phyloP scores from a whole-genome alignment of 495 filamentous ascomycete species.

The Penicillium lividum region DNA sequence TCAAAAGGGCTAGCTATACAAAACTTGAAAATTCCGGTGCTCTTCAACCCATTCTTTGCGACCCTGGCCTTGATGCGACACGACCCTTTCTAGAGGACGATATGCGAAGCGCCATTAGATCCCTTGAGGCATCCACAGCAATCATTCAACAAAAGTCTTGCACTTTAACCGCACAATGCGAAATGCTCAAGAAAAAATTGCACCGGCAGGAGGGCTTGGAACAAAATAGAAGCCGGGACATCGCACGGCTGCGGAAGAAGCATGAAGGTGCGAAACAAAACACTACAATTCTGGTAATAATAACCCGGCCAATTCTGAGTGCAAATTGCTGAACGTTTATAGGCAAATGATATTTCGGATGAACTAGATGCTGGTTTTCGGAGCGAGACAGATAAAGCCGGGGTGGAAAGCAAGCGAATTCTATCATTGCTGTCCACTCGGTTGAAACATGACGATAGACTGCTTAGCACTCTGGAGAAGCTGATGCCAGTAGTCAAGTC shows the following conservation, averaged over 20 bases:
- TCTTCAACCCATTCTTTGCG: conserved; percentile 30
- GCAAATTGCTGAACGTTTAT: conserved; percentile 20
- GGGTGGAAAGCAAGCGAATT: conserved; percentile 37
- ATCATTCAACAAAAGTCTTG: conserved; percentile 38
- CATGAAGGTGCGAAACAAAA: conserved; percentile 41
- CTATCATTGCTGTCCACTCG: conserved; percentile 35
- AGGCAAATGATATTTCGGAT: conserved; percentile 39
- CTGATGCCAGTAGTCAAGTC: conserved; percentile 31
- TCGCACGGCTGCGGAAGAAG: conserved; percentile 37
- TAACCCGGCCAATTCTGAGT: background rate
- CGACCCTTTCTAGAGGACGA: conserved; percentile 45
- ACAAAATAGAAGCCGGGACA: conserved; percentile 26
- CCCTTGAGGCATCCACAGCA: conserved; percentile 39
- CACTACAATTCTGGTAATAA: conserved; percentile 35
- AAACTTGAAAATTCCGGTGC: conserved; percentile 35
- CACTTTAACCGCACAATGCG: conserved; percentile 31
- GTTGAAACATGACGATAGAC: conserved; percentile 44
- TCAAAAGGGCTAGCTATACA: conserved; percentile 26
- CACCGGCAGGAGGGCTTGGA: conserved; percentile 26
- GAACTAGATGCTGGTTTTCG: conserved; percentile 35
- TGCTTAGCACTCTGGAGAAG: conserved; percentile 31
- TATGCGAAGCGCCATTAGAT: conserved; percentile 38
- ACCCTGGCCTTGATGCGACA: conserved; percentile 29
- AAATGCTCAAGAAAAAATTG: conserved; percentile 30
- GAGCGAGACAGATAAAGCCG: conserved; percentile 33